Base-by-base conservation (phyloP, 164 flowering plant genomes). In the Macadamia integrifolia region DNA sequence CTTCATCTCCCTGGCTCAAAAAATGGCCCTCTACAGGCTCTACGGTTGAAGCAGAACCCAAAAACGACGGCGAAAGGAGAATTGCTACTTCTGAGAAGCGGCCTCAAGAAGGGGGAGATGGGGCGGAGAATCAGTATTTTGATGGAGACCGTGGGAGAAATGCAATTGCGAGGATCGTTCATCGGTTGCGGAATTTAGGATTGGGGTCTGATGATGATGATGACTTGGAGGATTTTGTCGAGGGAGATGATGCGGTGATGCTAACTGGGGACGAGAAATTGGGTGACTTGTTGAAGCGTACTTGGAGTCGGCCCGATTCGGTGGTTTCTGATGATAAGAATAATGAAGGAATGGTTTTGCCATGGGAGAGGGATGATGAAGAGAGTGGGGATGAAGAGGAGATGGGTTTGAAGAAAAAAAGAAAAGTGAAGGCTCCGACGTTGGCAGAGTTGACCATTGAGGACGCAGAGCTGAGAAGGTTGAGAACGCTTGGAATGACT, bases 401-500 rank as follows among this genome's bases (percentile, higher is more conserved):
- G 56, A 63, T 62, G 44, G 78, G 53, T 42, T 66, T 60, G 72
- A 87, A 66, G 83, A 84, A 75, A 82, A 79, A 75, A 72, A 67
- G 64, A 59, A 67, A 66, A 63, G 80, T 72, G 43, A 87, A 73
- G 73, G 90, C 93, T 0, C 94, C 98, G 1, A 62, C 97, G 0
- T 79, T 90, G 79, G 99, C 99, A 0, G 99, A 95, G 62, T 62
- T 92, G 86, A 88, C 97, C 0, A 74, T 92, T 44, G 93, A 87
- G 77, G 98, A 90, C 57, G 79, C 62, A 64, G 98, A 92, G 76
- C 69, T 95, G 79, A 88, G 86, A 82, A 79, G 99, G 81, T 69
- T 92, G 86, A 83, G 97, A 78, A 76, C 87, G 65, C 58, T 61
- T 32, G 99, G 99, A 58, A 95, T 90, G 90, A 73, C 71, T 8